phyloP scores from a whole-genome alignment of 2,329 filamentous ascomycete species.

The Ceratocystis ficicola region DNA sequence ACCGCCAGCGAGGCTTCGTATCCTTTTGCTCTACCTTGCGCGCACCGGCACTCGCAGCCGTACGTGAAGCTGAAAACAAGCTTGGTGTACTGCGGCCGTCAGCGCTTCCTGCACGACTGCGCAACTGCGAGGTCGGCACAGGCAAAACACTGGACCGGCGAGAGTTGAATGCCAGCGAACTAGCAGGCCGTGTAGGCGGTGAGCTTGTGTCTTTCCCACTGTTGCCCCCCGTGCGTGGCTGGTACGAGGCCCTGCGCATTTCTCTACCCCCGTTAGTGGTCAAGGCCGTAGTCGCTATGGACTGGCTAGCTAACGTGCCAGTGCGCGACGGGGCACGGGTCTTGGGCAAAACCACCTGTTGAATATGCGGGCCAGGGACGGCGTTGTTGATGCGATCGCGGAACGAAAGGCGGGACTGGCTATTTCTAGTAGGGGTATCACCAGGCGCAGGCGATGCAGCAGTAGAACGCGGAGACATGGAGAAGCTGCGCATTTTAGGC shows the following conservation, averaged over 20 bases:
- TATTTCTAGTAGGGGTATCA: constrained; percentile 36
- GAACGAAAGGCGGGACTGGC: constrained; percentile 39
- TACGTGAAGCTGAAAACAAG: constrained; percentile 36
- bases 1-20: constrained; percentile 41
- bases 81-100: constrained; percentile 40
- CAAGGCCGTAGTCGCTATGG: neutral
- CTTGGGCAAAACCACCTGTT: constrained; percentile 36
- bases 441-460: constrained; percentile 39
- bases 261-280: constrained; percentile 23
- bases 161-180: constrained; percentile 39
- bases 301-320: constrained; percentile 21
- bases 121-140: constrained; percentile 31
- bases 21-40: constrained; percentile 30
- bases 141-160: constrained; percentile 45
- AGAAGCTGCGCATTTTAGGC: constrained; percentile 38
- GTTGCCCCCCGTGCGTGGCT: constrained; percentile 31
- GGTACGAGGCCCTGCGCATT: constrained; percentile 42
- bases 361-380: constrained; percentile 37
- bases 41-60: constrained; percentile 32
- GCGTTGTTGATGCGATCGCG: constrained; percentile 40
- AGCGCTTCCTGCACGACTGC: constrained; percentile 24
- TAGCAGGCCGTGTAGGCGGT: constrained; percentile 37
- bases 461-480: constrained; percentile 31
- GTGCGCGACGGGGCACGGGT: constrained; percentile 35
- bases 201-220: constrained; percentile 6